Base-by-base conservation (phyloP, 106 monocot genomes). In the Chionographis japonica region DNA sequence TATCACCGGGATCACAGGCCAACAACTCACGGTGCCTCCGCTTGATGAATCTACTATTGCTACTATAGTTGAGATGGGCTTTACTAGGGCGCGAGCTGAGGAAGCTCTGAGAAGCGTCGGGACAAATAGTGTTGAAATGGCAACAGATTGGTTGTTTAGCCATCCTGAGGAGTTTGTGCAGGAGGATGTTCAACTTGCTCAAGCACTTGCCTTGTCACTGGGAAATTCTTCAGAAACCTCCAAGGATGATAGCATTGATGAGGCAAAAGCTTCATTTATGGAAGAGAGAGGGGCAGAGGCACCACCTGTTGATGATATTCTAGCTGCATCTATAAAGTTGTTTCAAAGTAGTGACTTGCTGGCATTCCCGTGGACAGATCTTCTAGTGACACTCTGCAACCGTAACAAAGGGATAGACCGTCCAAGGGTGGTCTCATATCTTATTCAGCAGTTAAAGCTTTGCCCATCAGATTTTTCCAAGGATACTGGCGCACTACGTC, bases 61-160 rank as follows among this genome's bases (percentile, higher is more conserved):
- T 51, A 85, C 83, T 17, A 85, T 92, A 62, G 82, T 92, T 49
- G 92, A 92, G 53, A 92, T 92, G 92, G 92, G 92, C 12, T 92
- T 92, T 62, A 68, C 77, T 54, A 79, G 92, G 56, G 72, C 61
- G 16, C 73, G 80, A 19, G 92, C 84, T 36, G 92, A 92, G 66
- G 92, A 85, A 67, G 92, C 92, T 64, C 66, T 92, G 54, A 79
- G 92, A 69, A 81, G 62, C 56, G 82, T 88, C 16, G 77, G 85
- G 35, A 74, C 83, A 63, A 88, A 92, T 65, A 92, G 85, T 73
- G 88, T 92, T 56, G 92, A 85, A 40, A 55, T 92, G 68, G 92
- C 92, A 12, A 92, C 82, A 36, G 92, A 92, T 80, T 92, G 92
- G 92, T 83, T 92, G 59, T 81, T 92, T 56, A 82, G 68, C 54